phyloP scores from a whole-genome alignment of 1,284 basidiomycete genomes.

The Cutaneotrichosporon cavernicola region DNA sequence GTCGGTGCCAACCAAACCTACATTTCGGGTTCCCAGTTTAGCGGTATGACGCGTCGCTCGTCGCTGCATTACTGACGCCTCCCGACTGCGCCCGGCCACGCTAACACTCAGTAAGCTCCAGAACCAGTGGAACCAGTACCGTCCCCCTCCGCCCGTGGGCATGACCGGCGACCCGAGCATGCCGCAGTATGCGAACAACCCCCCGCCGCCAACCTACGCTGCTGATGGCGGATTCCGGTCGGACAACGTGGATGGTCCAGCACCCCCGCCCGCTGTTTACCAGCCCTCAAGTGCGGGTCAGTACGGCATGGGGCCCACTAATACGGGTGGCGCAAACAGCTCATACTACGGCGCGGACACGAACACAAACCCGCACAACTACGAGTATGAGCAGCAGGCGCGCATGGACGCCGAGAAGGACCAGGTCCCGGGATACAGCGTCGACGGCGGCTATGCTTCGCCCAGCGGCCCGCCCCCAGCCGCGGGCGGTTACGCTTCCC shows the following conservation, averaged over 20 bases:
- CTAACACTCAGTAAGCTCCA: constrained; percentile 27
- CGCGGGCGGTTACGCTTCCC: constrained; percentile 28
- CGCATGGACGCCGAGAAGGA: constrained; percentile 8
- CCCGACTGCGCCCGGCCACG: background rate
- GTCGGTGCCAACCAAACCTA: background rate
- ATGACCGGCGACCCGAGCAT: background rate
- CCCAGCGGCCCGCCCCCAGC: constrained; percentile 38
- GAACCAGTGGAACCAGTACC: constrained; percentile 35
- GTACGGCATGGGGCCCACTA: constrained; percentile 27
- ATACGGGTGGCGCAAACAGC: constrained; percentile 35
- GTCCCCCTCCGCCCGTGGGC: constrained; percentile 29
- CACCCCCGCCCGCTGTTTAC: constrained; percentile 36
- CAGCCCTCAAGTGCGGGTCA: constrained; percentile 42
- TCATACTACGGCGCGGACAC: constrained; percentile 32
- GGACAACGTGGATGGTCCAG: background rate
- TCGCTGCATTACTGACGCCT: too few relatives aligned
- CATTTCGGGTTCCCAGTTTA: background rate
- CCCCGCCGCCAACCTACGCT: constrained; percentile 29
- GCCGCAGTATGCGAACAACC: constrained; percentile 38
- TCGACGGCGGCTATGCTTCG: constrained; percentile 26
- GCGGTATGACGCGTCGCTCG: constrained; percentile 2
- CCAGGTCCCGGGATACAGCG: constrained; percentile 12
- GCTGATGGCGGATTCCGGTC: constrained; percentile 20
- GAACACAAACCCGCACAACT: constrained; percentile 22
- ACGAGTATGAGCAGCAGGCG: constrained; percentile 51